Evolutionary conservation across 2,329 filamentous ascomycete genomes (phyloP), one percentile per base, ranked within the genome.

Genomic region (Pseudocercospora cruenta): DNA sequence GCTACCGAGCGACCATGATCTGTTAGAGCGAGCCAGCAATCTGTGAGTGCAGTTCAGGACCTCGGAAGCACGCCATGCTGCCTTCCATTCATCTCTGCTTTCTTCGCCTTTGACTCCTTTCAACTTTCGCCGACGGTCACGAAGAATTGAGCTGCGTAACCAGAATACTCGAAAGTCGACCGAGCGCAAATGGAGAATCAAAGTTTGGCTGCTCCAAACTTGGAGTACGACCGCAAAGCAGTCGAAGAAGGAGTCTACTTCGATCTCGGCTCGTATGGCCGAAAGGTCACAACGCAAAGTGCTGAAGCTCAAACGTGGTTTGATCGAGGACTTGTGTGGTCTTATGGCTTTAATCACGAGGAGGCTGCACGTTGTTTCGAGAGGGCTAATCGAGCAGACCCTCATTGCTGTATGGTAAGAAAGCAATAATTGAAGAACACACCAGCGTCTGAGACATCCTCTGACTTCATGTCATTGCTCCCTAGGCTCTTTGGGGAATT

Each of bases 261-360:
- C 75, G 75, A 92, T 69, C 85, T 92, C 1, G 90, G 90, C 63
- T 74, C 79, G 0, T 88, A 86, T 73, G 78, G 80, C 33, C 84
- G 86, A n/a, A 71, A 79, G 2, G 80, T 92, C 54, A 87, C 79
- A 39, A 88, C 88, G 0, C 76, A 71, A 16, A 86, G 75, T 71
- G 51, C 74, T 3, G 80, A 82, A 54, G 83, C 88, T 1, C 87
- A 91, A 73, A 79, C 71, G 6, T 93, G 91, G 91, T 92, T 91
- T 75, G 82, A 90, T 74, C 86, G 90, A 2, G 91, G 90, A 2
- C 79, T 93, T n/a, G 81, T 88, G 22, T 93, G 91, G 91, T 84
- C 83, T 51, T 93, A 90, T 76, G 89, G 82, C 22, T 94, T 94
- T 81, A 92, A 93, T 74, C 90, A 93, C 73, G 88, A 90, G 70